Evolutionary conservation across 2,329 filamentous ascomycete genomes (phyloP), one percentile per base, ranked within the genome.

Genomic region (Ascochyta koolunga): DNA sequence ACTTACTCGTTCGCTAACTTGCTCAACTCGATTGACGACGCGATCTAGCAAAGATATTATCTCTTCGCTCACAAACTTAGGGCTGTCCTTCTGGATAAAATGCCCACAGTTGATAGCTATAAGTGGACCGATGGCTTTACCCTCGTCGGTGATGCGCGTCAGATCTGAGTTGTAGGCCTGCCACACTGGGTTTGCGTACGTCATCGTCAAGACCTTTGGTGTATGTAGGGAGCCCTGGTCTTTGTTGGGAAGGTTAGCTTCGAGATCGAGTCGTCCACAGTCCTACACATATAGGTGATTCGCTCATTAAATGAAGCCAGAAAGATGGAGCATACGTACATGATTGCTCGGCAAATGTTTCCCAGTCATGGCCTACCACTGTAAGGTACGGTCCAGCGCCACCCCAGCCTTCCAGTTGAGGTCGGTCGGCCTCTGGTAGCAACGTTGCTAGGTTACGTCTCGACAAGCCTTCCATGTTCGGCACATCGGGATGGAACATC

Each of bases 51-150:
- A 52, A 44, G 56, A 64, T 13, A 62, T 62, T 50, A 75, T 35
- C 56, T 74, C 70, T 46, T 68, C 66, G 32, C 63, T 64, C 19
- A 73, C 71, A 50, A 73, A 74, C 1, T 53, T 69, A 3, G 83
- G 83, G 24, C 80, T 77, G 55, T 85, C 83, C 31, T 70, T 74
- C 59, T 86, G 84, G 21, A 86, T 78, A 51, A 85, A 84, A 66
- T 85, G 82, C 0, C 82, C 82, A 29, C 80, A 81, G 0, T 76
- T 74, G 7, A 75, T 70, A 0, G 81, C 82, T 36, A 80, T 76
- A 11, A 82, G 61, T 2, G 78, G 78, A 0, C 79, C 79, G 35
- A 76, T 77, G 18, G 73, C 75, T 31, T 65, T 75, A 10, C 73
- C 72, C 0, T 64, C 45, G 4, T 69, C 70, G 0, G 79, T 82